Evolutionary conservation across 75 land plant species (phyloP).

Genomic region (Selaginella tamariscina): DNA sequence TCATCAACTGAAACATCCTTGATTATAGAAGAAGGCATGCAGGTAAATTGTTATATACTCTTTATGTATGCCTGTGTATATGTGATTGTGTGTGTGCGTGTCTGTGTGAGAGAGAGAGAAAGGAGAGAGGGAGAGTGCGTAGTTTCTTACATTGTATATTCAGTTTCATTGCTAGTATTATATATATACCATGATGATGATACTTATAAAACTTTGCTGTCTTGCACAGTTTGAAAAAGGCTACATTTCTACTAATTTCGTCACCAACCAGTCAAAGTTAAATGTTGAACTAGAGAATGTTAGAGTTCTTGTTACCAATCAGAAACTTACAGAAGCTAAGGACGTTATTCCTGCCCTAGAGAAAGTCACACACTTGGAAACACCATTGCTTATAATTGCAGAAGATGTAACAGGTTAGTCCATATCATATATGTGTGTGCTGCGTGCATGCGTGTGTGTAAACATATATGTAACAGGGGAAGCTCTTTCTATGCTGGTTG

Average conservation of each 20-base stretch:
- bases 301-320: background rate
- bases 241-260: background rate
- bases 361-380: background rate
- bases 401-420: too few species aligned
- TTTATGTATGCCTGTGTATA: background rate
- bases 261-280: background rate
- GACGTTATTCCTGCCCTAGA: background rate
- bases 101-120: too few species aligned
- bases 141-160: too few species aligned
- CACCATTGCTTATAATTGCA: background rate
- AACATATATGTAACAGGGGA: constrained; percentile 3
- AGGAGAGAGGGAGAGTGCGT: too few species aligned
- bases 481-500: constrained; percentile 4
- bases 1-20: background rate
- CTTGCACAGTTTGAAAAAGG: background rate
- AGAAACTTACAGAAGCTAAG: background rate
- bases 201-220: too few species aligned
- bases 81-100: too few species aligned
- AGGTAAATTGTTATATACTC: background rate
- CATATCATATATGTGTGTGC: too few species aligned
- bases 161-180: too few species aligned
- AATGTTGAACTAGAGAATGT: background rate
- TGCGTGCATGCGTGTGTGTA: too few species aligned
- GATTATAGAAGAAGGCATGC: constrained; percentile 7
- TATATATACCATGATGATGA: too few species aligned